Evolutionary conservation across 495 filamentous ascomycete genomes (phyloP).

Genomic region (Bacidia gigantensis): DNA sequence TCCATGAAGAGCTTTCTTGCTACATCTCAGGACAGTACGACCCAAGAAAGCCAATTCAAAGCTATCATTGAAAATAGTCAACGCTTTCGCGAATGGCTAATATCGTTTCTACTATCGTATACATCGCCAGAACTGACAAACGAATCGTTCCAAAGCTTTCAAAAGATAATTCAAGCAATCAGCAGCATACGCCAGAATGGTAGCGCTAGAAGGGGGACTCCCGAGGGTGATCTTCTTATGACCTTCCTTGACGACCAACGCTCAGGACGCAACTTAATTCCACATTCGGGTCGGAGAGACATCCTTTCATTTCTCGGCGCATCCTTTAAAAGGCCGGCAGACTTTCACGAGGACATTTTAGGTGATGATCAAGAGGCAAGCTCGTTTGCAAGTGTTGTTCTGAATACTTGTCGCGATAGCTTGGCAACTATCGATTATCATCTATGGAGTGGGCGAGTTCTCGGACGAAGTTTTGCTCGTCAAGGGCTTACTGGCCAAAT

Average conservation of each 20-base stretch:
- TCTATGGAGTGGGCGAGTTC: slow-evolving; percentile 68
- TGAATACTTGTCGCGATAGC: slow-evolving; percentile 53
- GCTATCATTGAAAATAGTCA: slow-evolving; percentile 53
- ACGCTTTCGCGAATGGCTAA: slow-evolving; percentile 59
- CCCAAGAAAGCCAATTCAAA: slow-evolving; percentile 62
- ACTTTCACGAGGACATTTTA: slow-evolving; percentile 45
- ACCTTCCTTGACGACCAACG: slow-evolving; percentile 61
- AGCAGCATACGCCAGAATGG: slow-evolving; percentile 41
- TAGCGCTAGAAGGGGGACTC: slow-evolving; percentile 42
- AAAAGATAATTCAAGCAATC: slow-evolving; percentile 48
- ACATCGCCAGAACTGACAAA: slow-evolving; percentile 33
- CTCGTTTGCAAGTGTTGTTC: slow-evolving; percentile 49
- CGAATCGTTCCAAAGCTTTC: slow-evolving; percentile 42
- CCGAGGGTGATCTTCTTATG: slow-evolving; percentile 60
- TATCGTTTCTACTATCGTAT: slow-evolving; percentile 43
- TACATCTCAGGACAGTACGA: slow-evolving; percentile 51
- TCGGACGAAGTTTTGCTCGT: slow-evolving; percentile 72
- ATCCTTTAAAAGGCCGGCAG: slow-evolving; percentile 47
- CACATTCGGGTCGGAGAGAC: slow-evolving; percentile 50
- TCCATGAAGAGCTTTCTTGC: slow-evolving; percentile 60
- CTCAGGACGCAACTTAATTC: slow-evolving; percentile 46
- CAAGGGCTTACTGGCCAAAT: slow-evolving; percentile 49
- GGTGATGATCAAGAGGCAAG: slow-evolving; percentile 45
- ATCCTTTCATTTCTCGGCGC: slow-evolving; percentile 61
- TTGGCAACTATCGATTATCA: slow-evolving; percentile 53